phyloP scores from a whole-genome alignment of 495 filamentous ascomycete genomes.

The Xylaria curta region DNA sequence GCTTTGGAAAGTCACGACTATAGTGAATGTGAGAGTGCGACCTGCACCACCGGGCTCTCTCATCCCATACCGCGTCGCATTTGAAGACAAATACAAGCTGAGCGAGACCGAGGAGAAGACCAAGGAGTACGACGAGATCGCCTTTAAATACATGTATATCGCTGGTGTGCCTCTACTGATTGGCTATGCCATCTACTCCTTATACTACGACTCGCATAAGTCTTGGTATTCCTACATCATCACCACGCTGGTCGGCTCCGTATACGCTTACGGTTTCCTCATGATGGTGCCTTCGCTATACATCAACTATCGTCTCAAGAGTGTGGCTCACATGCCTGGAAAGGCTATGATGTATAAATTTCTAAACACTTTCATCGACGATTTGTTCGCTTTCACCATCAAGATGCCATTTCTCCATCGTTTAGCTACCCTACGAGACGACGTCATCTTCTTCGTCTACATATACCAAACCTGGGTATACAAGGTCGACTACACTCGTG shows the following conservation, averaged over 20 bases:
- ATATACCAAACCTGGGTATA: conserved; percentile 95
- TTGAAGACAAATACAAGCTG: conserved; percentile 97
- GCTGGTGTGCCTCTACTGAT: conserved; percentile 85
- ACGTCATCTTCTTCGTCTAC: conserved; percentile 98
- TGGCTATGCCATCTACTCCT: conserved; percentile 88
- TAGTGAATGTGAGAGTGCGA: conserved; percentile 87
- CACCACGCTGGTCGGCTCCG: conserved; percentile 90
- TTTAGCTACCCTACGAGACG: conserved; percentile 91
- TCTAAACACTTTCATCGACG: conserved; percentile 73
- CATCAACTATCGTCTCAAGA: conserved; percentile 98
- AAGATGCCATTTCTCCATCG: conserved; percentile 98
- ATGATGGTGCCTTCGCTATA: conserved; percentile 99
- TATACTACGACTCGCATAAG: conserved; percentile 95
- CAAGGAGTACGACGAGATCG: conserved; percentile 96
- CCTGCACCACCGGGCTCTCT: conserved; percentile 68
- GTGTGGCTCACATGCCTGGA: conserved; percentile 94
- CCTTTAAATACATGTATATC: conserved; percentile 95
- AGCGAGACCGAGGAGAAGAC: conserved; percentile 96
- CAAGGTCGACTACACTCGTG: conserved; percentile 86
- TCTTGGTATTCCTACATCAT: conserved; percentile 95
- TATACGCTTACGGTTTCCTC: conserved; percentile 97
- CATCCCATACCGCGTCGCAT: conserved; percentile 82
- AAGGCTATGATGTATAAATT: conserved; percentile 98
- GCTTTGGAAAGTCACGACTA: conserved; percentile 98
- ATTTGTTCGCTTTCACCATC: conserved; percentile 94